These are phyloP conservation scores for Helianthus tuberosus DNA, from an alignment of 129 eudicot species.

Conservation along the genomic window DNA sequence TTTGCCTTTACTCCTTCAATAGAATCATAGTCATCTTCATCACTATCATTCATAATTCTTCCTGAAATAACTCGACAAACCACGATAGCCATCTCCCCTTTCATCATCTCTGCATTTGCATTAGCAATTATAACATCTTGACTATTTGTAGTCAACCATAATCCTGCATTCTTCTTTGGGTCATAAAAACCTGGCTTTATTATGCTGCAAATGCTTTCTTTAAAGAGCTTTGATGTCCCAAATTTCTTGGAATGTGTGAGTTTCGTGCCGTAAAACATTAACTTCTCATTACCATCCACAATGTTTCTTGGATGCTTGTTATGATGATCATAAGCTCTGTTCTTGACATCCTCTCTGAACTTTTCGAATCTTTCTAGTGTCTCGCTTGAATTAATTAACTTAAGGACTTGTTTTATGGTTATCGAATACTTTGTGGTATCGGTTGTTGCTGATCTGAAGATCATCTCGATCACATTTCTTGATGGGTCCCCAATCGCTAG, in stretches of 20 bases:
- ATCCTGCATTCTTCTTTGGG: constrained; percentile 34
- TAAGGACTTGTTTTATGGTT: constrained; percentile 39
- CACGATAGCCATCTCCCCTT: constrained; percentile 38
- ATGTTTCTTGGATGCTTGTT: constrained; percentile 51
- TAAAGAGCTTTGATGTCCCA: constrained; percentile 32
- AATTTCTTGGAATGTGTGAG: constrained; percentile 28
- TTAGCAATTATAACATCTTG: constrained; percentile 30
- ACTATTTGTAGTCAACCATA: constrained; percentile 40
- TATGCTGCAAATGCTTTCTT: constrained; percentile 42
- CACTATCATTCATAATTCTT: constrained; percentile 32
- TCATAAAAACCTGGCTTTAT: constrained; percentile 34
- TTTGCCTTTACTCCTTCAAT: constrained; percentile 24
- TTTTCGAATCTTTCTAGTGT: constrained; percentile 50
- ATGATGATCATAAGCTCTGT: constrained; percentile 30
- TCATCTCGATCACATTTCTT: constrained; percentile 54
- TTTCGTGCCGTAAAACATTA: constrained; percentile 45
- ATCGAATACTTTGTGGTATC: constrained; percentile 26
- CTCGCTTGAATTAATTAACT: constrained; percentile 42
- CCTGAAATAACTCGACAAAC: constrained; percentile 52
- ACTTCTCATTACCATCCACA: constrained; percentile 58
- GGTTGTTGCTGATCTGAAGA: constrained; percentile 35
- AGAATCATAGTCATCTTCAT: constrained; percentile 51
- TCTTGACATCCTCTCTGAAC: constrained; percentile 46
- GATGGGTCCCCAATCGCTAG: constrained; percentile 48
- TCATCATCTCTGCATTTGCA: constrained; percentile 30